Base-by-base conservation (phyloP, 1,284 basidiomycete species). In the Puccinia hordei region DNA sequence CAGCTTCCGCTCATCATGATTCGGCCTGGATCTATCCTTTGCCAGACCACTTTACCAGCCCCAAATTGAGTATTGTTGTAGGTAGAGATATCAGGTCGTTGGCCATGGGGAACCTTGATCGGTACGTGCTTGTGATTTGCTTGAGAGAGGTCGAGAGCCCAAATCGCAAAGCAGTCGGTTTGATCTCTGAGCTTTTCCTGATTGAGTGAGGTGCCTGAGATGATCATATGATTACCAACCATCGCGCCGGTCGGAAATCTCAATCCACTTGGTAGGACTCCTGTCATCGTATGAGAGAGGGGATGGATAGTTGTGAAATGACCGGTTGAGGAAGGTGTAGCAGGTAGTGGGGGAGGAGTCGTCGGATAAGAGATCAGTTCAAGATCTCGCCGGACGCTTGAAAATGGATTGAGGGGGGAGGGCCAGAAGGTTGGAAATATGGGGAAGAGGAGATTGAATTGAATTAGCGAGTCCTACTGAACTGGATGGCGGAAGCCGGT, bases 171-270 rank as follows among this genome's bases (percentile, higher is more conserved):
- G 69, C 85, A 93, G 92, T 87, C 92, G 15, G 81, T 63, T 46
- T 83, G 81, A 24, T 59, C 72, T 30, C 55, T 27, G 2, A 61
- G 30, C 44, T 74, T 74, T 27, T 74, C 72, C 59, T 57, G 53
- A 4, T 82, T 83, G 15, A 85, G 82, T 46, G 82, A 83, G 4
- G 84, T 85, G 3, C 84, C 84, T 12, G 84, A 83, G 49, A 85
- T 82, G 81, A 85, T 91, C 83, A 97, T 90, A 85, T 95, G 91
- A 55, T 90, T 90, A 38, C 94, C 94, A 27, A 96, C 88, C 82
- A 96, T 91, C 51, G 93, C 92, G 27, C 94, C 95, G 0, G 93
- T 92, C 10, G 95, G 95, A 87, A 98, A 98, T 12, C 95, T 91
- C 69, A 97, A 89, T 19, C 95, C 95, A 0, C 94, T 95, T 38